Percentiles rank a stretch among this genome's conserved stretches.
Evolutionary conservation across 352 stramenopile genomes (phyloP).

Genomic region (Pythium scleroteichum): DNA sequence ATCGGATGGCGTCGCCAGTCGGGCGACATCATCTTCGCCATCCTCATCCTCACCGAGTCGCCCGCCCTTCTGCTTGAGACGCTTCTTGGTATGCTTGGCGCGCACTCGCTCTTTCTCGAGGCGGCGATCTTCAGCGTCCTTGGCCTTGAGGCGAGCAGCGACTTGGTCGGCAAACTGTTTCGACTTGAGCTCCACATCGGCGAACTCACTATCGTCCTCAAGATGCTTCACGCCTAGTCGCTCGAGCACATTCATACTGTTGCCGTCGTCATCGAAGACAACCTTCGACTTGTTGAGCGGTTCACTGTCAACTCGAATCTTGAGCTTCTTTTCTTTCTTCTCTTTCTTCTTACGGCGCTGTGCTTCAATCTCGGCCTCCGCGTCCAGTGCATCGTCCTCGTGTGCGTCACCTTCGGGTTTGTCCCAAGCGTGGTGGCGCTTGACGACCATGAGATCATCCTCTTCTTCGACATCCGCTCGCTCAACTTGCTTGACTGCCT

Average conservation of each 20-base stretch:
- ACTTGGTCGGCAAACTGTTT: slow-evolving; percentile 67
- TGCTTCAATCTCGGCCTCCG: slow-evolving; percentile 55
- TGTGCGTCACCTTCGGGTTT: slow-evolving; percentile 44
- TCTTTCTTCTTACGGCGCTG: slow-evolving; percentile 81
- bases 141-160: slow-evolving; percentile 65
- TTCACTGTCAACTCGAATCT: slow-evolving; percentile 78
- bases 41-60: slow-evolving; percentile 25
- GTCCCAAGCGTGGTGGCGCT: slow-evolving; percentile 88
- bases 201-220: slow-evolving; percentile 39
- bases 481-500: slow-evolving; percentile 16
- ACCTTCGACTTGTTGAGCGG: slow-evolving; percentile 78
- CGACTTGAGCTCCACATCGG: slow-evolving; percentile 67
- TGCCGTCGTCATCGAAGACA: slow-evolving; percentile 95
- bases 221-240: slow-evolving; percentile 49
- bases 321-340: slow-evolving; percentile 84
- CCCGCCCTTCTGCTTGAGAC: slow-evolving; percentile 82
- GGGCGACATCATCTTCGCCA: slow-evolving; percentile 40
- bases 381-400: slow-evolving; percentile 36
- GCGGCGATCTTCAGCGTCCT: slow-evolving; percentile 75
- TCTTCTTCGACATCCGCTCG: slow-evolving; percentile 74
- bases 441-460: slow-evolving; percentile 93
- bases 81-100: slow-evolving; percentile 89
- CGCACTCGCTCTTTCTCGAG: slow-evolving; percentile 87
- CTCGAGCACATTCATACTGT: slow-evolving; percentile 66
- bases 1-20: slow-evolving; percentile 21